Conservation (phyloP, 1,284 basidiomycete species). For the Porodaedalea pini region DNA sequence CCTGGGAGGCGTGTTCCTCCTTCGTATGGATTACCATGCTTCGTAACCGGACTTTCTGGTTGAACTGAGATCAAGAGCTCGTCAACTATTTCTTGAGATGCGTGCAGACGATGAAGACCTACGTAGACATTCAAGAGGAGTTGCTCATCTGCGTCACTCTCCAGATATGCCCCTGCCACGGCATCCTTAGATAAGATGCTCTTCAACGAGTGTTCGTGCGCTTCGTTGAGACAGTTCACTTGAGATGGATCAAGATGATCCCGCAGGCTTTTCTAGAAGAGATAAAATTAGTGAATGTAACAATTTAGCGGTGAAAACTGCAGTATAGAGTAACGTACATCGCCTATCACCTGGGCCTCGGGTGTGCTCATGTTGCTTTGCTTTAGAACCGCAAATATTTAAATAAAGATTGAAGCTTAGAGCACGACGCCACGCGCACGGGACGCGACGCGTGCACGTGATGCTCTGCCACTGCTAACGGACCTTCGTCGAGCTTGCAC, state of each 20-base stretch:
- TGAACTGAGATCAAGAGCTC: constrained; percentile 54
- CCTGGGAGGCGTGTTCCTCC: constrained; percentile 40
- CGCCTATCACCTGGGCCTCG: not conserved
- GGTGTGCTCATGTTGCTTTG: not conserved
- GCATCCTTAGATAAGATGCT: constrained; percentile 55
- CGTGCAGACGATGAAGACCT: constrained; percentile 26
- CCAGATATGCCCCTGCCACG: constrained; percentile 48
- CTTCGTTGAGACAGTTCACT: constrained; percentile 77
- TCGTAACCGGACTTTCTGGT: constrained; percentile 72
- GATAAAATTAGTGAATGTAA: not conserved
- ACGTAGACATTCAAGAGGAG: constrained; percentile 68
- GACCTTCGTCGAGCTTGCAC: too few species aligned
- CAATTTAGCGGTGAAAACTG: not conserved
- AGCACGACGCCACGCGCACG: too few species aligned
- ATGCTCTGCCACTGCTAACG: too few species aligned
- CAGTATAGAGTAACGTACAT: constrained; percentile 1
- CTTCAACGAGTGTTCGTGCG: constrained; percentile 54
- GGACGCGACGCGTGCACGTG: too few species aligned
- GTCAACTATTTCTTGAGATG: not conserved
- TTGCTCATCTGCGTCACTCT: constrained; percentile 81
- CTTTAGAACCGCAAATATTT: too few species aligned
- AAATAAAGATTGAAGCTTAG: not conserved
- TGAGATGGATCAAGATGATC: constrained; percentile 52
- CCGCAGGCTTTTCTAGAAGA: constrained; percentile 5
- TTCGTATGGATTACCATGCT: constrained; percentile 61